A percentile compares a stretch with the other conserved stretches of the same genome.
Conservation (phyloP, 352 stramenopile genomes). For the Pythium dissimile region DNA sequence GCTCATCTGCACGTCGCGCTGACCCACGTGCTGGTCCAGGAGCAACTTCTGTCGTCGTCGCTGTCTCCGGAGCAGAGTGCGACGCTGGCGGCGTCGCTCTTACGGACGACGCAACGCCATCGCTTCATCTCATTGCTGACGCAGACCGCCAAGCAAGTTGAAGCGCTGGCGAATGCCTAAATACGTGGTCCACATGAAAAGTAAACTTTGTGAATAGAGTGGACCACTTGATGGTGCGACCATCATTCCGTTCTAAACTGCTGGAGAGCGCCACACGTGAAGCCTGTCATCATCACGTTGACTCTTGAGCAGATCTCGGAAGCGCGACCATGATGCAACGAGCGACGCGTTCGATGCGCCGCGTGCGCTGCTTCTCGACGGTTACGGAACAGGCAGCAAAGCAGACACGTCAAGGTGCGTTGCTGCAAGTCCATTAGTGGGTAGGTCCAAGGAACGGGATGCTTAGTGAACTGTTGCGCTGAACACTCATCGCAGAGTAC, state of each 20-base stretch:
- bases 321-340: slow-evolving; percentile 3
- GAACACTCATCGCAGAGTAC: slow-evolving; percentile 64
- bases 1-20: slow-evolving; percentile 45
- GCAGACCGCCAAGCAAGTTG: slow-evolving; percentile 21
- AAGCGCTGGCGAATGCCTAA: slow-evolving; percentile 13
- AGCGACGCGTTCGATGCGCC: slow-evolving; percentile 8
- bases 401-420: slow-evolving; percentile 17
- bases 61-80: slow-evolving; percentile 32
- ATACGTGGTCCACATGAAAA: slow-evolving; percentile 18
- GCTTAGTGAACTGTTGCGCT: background rate
- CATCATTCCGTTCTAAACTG: slow-evolving; percentile 3
- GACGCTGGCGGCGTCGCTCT: slow-evolving; percentile 33
- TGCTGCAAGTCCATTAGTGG: background rate
- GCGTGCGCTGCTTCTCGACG: slow-evolving; percentile 18
- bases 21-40: slow-evolving; percentile 20
- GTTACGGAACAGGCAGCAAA: background rate
- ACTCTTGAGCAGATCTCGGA: background rate
- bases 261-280: slow-evolving; percentile 1
- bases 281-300: background rate
- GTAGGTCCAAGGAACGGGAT: background rate
- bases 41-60: slow-evolving; percentile 26
- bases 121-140: slow-evolving; percentile 33
- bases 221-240: slow-evolving; percentile 6
- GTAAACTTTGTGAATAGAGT: slow-evolving; percentile 1
- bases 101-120: slow-evolving; percentile 39